Percentiles rank a stretch among this genome's conserved stretches.
phyloP scores from a whole-genome alignment of 805 yeast species.

The Lipomyces starkeyi region DNA sequence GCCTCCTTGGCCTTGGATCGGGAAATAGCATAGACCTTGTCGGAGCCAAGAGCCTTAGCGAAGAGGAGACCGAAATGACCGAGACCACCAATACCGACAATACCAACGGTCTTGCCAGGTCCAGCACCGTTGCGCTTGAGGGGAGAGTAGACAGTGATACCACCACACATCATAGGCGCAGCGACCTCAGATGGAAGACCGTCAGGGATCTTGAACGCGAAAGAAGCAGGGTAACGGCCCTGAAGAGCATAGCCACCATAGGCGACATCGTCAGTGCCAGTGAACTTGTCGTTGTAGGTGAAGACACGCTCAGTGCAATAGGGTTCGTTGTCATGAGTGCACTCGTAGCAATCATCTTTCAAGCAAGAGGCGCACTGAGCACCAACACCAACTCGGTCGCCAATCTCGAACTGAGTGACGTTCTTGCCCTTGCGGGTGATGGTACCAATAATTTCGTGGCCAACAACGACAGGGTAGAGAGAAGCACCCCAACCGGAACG shows the following conservation, averaged over 20 bases:
- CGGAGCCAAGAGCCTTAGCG: slow-evolving; percentile 68
- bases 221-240: slow-evolving; percentile 62
- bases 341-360: slow-evolving; percentile 58
- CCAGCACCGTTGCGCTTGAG: slow-evolving; percentile 56
- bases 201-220: slow-evolving; percentile 69
- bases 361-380: slow-evolving; percentile 69
- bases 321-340: slow-evolving; percentile 59
- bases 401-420: slow-evolving; percentile 58
- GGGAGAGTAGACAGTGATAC: slow-evolving; percentile 74
- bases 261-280: slow-evolving; percentile 36
- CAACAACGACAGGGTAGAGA: slow-evolving; percentile 52
- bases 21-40: slow-evolving; percentile 60
- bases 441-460: slow-evolving; percentile 54
- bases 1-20: slow-evolving; percentile 57
- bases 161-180: slow-evolving; percentile 81
- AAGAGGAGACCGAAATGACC: slow-evolving; percentile 69
- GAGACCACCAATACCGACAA: slow-evolving; percentile 70
- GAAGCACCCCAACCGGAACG: slow-evolving; percentile 58
- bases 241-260: slow-evolving; percentile 73
- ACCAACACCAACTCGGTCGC: slow-evolving; percentile 83
- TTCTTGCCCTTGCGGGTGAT: slow-evolving; percentile 57
- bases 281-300: slow-evolving; percentile 55
- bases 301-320: slow-evolving; percentile 58
- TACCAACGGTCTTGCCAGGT: slow-evolving; percentile 60
- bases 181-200: slow-evolving; percentile 57